These are phyloP conservation scores for Fusarium sp. DNA, from an alignment of 2,329 filamentous ascomycete species.

Conservation along the genomic window DNA sequence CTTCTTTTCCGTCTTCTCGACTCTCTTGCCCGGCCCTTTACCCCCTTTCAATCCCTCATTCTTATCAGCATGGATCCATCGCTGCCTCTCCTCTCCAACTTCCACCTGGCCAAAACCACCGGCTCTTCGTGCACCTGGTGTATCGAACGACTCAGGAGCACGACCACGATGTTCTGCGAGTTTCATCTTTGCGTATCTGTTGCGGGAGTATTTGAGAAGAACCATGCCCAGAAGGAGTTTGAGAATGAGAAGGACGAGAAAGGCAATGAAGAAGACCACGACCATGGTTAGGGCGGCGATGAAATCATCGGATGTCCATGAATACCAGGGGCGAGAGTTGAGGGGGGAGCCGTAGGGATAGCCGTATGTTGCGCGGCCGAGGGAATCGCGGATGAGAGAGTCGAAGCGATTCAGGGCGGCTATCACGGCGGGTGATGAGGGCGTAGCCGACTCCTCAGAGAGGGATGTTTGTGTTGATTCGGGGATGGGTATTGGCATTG, in stretches of 20 bases:
- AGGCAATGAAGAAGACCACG: conserved; percentile 85
- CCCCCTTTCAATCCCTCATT: conserved; percentile 74
- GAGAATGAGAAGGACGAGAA: conserved; percentile 84
- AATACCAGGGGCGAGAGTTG: conserved; percentile 60
- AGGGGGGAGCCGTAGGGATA: conserved; percentile 59
- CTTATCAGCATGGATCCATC: conserved; percentile 90
- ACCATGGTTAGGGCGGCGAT: conserved; percentile 86
- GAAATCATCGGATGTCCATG: conserved; percentile 76
- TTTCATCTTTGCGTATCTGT: conserved; percentile 86
- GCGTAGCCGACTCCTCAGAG: conserved; percentile 70
- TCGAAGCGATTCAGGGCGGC: conserved; percentile 85
- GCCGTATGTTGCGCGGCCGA: conserved; percentile 79
- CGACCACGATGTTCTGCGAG: conserved; percentile 68
- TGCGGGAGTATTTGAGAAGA: conserved; percentile 81
- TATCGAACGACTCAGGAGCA: conserved; percentile 68
- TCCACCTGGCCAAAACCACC: conserved; percentile 90
- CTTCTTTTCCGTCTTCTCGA: conserved; percentile 60
- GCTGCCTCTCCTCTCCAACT: conserved; percentile 85
- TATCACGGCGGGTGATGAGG: conserved; percentile 78
- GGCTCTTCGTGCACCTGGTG: conserved; percentile 75
- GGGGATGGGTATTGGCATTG: conserved; percentile 75
- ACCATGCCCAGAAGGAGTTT: conserved; percentile 92
- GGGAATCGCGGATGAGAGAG: conserved; percentile 77
- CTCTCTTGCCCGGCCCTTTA: conserved; percentile 67
- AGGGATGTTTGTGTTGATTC: conserved; percentile 75